Evolutionary conservation across 2,329 filamentous ascomycete genomes (phyloP), one percentile per base, ranked within the genome.

Genomic region (Fusarium foetens): DNA sequence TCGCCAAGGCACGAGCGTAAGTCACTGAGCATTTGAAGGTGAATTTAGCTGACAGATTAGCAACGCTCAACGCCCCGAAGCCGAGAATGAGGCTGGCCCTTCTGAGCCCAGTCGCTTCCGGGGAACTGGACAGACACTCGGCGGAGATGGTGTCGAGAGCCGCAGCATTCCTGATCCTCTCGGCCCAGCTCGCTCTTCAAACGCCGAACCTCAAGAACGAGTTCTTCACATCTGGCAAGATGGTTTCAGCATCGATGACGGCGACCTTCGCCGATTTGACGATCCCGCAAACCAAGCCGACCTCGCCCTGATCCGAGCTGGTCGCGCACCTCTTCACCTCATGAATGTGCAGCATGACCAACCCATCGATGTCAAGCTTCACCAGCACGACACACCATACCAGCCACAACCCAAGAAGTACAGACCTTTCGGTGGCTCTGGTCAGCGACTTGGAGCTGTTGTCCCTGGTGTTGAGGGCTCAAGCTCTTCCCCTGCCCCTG

Each of bases 181-280:
- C 1, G 80, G 80, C 7, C 67, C 76, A 72, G 25, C 81, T 73
- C 74, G 71, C 29, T 35, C 77, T 14, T 43, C 74, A n/a, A 78
- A 72, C 21, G 70, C 79, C 4, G 83, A 87, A 38, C 86, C 88
- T 9, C 89, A 92, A 68, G 89, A 90, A 55, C 90, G 93, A 55
- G 88, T 90, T 16, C 86, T 97, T 58, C 93, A 95, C 77, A 86
- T 96, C 48, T 97, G 94, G 94, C 87, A 88, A 45, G 91, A 97
- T 78, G 94, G 94, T 19, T 95, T 96, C 83, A 95, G 93, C 72
- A 90, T 97, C 68, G 93, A 95, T 66, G 93, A 96, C 76, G 94
- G 94, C 33, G 88, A 91, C 51, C 88, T 96, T 41, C 91, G 89
- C 79, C 90, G 93, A 62, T 95, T 93, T 78, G 92, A 95, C 76